Evolutionary conservation across 805 yeast species (phyloP), one percentile per base, ranked within the genome.

Genomic region (Nadsonia fulvescens): DNA sequence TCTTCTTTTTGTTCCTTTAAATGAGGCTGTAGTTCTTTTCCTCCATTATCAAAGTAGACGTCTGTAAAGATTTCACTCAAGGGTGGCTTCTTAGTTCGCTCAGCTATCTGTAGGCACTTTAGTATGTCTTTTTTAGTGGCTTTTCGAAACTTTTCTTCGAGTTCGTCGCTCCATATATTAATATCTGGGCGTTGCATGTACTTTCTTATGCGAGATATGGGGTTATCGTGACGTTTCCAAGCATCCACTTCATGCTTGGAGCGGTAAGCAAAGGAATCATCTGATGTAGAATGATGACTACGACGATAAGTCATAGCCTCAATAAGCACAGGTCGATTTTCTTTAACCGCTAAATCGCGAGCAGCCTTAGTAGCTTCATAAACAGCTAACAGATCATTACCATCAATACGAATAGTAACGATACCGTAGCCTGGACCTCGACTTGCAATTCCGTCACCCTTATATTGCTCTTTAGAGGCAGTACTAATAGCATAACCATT

Each of bases 401-500:
- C 53, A 25, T 47, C 53, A 5, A 47, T 49, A n/a, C 53, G 36
- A 10, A 47, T 37, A 11, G 51, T 43, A 14, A 45, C 47, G 14
- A 47, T 47, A 6, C 53, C 53, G 27, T 47, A 47, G 8, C 53
- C 53, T 7, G 37, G 26, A 5, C 49, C 53, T 12, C 53, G 36
- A 24, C 40, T 32, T 8, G 47, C 51, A 29, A 47, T 46, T 6
- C 53, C 53, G 28, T 47, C 53, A 7, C 53, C 53, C 24, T 38
- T 39, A 34, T 46, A 47, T 34, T 47, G 53, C 28, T 47, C 51
- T 0, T 35, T 14, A 8, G 49, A 29, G 2, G 51, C 49, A 1
- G 53, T 47, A 22, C 47, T 40, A 24, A 47, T 47, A 11, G 53
- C 53, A 24, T 40, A 47, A n/a, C 53, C 53, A 25, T 47, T 47